A percentile compares a stretch with the other conserved stretches of the same genome.
Evolutionary conservation across 352 stramenopile species (phyloP).

Genomic region (Phytophthora palmivora): DNA sequence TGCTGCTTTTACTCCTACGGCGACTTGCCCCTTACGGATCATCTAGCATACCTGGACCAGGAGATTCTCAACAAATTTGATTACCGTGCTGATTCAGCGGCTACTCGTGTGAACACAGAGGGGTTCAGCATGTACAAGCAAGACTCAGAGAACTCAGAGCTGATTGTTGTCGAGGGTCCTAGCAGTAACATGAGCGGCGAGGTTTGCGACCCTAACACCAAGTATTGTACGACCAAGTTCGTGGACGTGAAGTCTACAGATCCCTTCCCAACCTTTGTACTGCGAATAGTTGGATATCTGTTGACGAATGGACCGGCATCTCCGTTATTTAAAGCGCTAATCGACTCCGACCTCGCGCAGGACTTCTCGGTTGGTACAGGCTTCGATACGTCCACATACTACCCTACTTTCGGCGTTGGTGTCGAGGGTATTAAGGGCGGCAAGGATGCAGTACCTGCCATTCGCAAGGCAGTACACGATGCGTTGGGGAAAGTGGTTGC

Average conservation of each 20-base stretch:
- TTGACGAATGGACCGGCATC: constrained; percentile 83
- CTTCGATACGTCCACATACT: constrained; percentile 83
- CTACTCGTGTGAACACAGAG: constrained; percentile 52
- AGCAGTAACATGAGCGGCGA: constrained; percentile 71
- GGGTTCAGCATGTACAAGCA: constrained; percentile 54
- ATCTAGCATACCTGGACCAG: constrained; percentile 79
- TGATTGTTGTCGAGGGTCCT: constrained; percentile 61
- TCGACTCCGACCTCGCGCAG: constrained; percentile 76
- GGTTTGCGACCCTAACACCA: constrained; percentile 68
- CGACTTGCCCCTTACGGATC: constrained; percentile 79
- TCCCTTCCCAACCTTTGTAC: constrained; percentile 78
- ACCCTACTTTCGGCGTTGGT: constrained; percentile 78
- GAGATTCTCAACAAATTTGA: constrained; percentile 77
- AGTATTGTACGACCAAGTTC: constrained; percentile 82
- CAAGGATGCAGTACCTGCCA: constrained; percentile 55
- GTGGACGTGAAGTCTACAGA: constrained; percentile 73
- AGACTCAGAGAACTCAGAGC: constrained; percentile 8
- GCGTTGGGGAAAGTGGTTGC: constrained; percentile 62
- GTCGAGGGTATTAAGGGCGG: constrained; percentile 73
- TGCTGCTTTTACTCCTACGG: constrained; percentile 92
- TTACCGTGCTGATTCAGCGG: constrained; percentile 53
- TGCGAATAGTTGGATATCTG: constrained; percentile 81
- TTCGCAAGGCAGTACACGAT: constrained; percentile 64
- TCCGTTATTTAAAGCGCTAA: constrained; percentile 84
- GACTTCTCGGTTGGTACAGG: constrained; percentile 83